Evolutionary conservation across 129 eudicot genomes (phyloP).

Genomic region (Apium graveolens): DNA sequence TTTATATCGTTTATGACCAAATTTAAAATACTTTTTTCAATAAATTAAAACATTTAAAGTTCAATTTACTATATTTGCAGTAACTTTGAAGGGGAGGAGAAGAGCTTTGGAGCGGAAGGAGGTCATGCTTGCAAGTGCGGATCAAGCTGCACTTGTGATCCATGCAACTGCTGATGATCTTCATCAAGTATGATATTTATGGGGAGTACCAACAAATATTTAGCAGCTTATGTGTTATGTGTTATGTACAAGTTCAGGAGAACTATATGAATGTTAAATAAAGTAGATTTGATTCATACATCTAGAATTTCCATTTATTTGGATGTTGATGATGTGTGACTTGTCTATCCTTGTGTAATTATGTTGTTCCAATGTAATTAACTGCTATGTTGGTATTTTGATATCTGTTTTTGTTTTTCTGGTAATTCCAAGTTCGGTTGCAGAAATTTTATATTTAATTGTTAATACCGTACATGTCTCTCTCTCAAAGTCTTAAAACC

Average conservation of each 20-base stretch:
- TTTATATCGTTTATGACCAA: slow-evolving; percentile 11
- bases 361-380: background rate
- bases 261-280: background rate
- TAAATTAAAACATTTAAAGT: background rate
- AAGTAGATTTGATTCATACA: background rate
- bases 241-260: background rate
- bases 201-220: background rate
- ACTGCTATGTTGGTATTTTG: slow-evolving; percentile 3
- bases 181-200: background rate
- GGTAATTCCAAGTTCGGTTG: background rate
- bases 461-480: background rate
- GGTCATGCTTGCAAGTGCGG: slow-evolving; percentile 54
- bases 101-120: slow-evolving; percentile 41
- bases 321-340: slow-evolving; percentile 5
- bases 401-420: background rate
- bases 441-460: background rate
- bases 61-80: slow-evolving; percentile 6
- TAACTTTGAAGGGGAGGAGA: slow-evolving; percentile 30
- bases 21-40: background rate
- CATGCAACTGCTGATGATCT: slow-evolving; percentile 5
- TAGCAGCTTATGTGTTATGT: background rate
- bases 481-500: background rate
- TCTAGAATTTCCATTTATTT: slow-evolving; percentile 5
- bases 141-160: slow-evolving; percentile 34
- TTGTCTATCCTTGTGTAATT: background rate